Base-by-base conservation (phyloP, 176 grass and related monocot species). In the Bromus sterilis region DNA sequence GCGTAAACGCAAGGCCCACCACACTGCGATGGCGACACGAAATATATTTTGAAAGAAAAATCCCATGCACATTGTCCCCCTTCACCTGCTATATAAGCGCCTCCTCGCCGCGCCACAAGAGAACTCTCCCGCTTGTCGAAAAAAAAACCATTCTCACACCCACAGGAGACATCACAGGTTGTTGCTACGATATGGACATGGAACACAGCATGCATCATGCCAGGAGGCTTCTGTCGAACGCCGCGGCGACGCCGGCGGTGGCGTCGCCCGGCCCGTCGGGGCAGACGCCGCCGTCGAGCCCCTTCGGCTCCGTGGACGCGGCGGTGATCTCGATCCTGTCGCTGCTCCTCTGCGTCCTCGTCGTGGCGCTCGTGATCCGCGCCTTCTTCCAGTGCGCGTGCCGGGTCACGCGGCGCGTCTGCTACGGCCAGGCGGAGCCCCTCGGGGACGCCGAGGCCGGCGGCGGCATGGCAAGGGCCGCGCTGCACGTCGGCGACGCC, bases 291-390 rank as follows among this genome's bases (percentile, higher is more conserved):
- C 67, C 39, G 0, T 44, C 44, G 11, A 56, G 74, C 10, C 66
- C 89, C 36, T 88, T 91, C 78, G 85, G 56, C 66, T 78, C 83
- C 56, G 59, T 86, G 51, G 78, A 98, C 73, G 86, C 83, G 39
- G 87, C 83, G 24, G 88, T 93, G 56, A 79, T 94, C 79, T 82
- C 89, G 21, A n/a, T 91, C 9, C 86, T 98, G 25, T 90, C 92
- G 2, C 77, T 91, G 57, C 56, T 98, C 24, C 66, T 94, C 55
- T 98, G 88, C 58, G 78, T 82, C 12, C 55, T 94, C 53, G 67
- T 98, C 71, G 70, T 83, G 57, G 81, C 79, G 26, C 78, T 98
- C 46, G 51, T 72, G 32, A 34, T 91, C 40, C 93, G 87, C 64
- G 41, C 57, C 7, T 11, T 83, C 34, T 71, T 92, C 55, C 87